Base-by-base conservation (phyloP, 148 eudicot genomes). In the Mesembryanthemum crystallinum region DNA sequence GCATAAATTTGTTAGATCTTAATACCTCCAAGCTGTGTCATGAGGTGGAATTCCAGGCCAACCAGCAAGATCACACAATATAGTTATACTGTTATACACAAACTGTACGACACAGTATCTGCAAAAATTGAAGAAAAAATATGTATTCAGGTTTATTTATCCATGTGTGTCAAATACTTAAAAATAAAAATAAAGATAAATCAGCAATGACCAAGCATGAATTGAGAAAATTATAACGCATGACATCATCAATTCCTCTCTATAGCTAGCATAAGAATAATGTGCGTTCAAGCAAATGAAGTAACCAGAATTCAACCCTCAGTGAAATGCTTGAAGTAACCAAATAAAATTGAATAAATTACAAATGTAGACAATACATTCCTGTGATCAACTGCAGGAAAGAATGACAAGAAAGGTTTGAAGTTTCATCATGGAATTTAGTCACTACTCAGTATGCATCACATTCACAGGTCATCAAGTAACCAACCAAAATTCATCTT, bases 401-500 rank as follows among this genome's bases (percentile, higher is more conserved):
- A n/a, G 17, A 4, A 15, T 25, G 0, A 21, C n/a, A 65, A 35
- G 32, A 64, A 30, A 17, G 15, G 42, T 0, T 39, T 8, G 35
- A 35, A 30, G 27, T 5, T 62, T 33, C 68, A 33, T 64, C 68
- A 18, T 54, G 4, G 68, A 64, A 24, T 32, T 35, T 7, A 37
- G 51, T 66, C 39, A 30, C 21, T 29, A 62, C 29, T 15, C 17
- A 4, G 42, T 7, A 17, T 23, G 17, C n/a, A 14, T n/a, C n/a
- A 66, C 5, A 0, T n/a, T n/a, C n/a, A 63, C 39, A 35, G 39
- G 23, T 13, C 14, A 45, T 45, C 8, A 64, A 17, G n/a, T 23
- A 42, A 67, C 71, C 52, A 24, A 67, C 71, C 28, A 67, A 67
- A 42, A 18, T 23, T 25, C 54, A 67, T 67, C 54, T 67, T 43